These are phyloP conservation scores for Podospora bellae-mahoneyi DNA, from an alignment of 495 filamentous ascomycete genomes.

Conservation along the genomic window DNA sequence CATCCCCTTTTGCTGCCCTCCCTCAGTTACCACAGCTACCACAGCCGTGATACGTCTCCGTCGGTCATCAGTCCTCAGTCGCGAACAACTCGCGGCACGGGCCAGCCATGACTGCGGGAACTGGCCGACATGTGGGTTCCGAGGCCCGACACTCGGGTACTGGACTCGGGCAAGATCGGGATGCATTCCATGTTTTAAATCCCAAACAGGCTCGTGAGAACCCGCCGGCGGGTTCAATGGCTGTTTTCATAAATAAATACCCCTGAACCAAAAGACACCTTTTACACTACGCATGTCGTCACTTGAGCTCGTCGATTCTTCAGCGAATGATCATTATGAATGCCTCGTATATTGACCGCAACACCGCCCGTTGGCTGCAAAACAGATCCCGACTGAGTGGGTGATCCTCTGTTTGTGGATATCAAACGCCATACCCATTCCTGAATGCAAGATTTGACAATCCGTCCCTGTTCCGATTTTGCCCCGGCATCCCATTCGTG, in stretches of 20 bases:
- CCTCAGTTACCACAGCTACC: not conserved
- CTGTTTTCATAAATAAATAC: not conserved
- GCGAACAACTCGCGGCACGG: too few relatives aligned
- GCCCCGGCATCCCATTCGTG: conserved; percentile 27
- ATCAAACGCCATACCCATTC: conserved; percentile 41
- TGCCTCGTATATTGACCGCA: conserved; percentile 18
- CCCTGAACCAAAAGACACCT: not conserved
- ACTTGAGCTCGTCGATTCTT: not conserved
- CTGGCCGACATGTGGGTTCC: conserved; percentile 22
- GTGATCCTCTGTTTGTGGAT: conserved; percentile 30
- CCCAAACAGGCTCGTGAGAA: conserved; percentile 13
- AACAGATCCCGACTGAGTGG: conserved; percentile 27
- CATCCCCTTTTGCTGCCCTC: not conserved
- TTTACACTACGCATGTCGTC: not conserved
- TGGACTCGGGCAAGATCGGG: conserved; percentile 27
- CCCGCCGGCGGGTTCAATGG: not conserved
- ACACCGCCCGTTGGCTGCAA: conserved; percentile 16
- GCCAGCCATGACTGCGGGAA: not conserved
- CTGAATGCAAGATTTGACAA: conserved; percentile 33
- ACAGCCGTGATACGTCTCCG: not conserved
- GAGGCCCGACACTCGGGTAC: conserved; percentile 29
- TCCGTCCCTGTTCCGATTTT: conserved; percentile 24
- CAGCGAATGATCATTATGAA: conserved; percentile 10
- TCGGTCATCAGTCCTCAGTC: not conserved
- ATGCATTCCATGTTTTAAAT: conserved; percentile 9